Evolutionary conservation across 805 yeast genomes (phyloP), one percentile per base, ranked within the genome.

Genomic region (Scheffersomyces amazonensis): DNA sequence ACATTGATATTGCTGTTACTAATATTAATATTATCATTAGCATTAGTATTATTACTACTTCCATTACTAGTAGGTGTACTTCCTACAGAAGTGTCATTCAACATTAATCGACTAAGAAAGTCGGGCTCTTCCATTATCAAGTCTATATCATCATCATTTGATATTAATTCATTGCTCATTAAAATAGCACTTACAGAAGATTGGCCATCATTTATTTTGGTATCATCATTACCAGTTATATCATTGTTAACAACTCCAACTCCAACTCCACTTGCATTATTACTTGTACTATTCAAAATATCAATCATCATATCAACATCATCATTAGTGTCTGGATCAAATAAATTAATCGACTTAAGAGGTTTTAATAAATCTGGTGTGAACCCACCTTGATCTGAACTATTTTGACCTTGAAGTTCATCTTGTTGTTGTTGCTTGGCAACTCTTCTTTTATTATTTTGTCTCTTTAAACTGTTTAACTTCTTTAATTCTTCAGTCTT

Each of bases 311-410:
- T 32, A 37, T 38, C 39, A 13, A 35, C 34, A 23, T 42, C 44
- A 35, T 40, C 41, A 22, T 17, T 25, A n/a, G 7, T 27, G 15
- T 27, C 30, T 9, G 43, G 36, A 13, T 40, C 43, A 27, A 43
- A 40, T 17, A 36, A 29, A 30, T 28, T 40, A 12, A 45, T 30
- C 6, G 40, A 32, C 27, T 42, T 40, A 9, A 43, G 32, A n/a
- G 47, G 47, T 27, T 36, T 34, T 24, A 46, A 30, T 22, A 48
- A 43, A n/a, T 33, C 39, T 6, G 52, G 52, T 4, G 47, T 42
- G 24, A 41, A 31, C 23, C 9, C 24, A 16, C 15, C 9, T 21
- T n/a, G 16, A 16, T 16, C n/a, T 12, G 13, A 9, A 34, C 17
- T 36, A 31, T 23, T 16, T 24, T 13, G 16, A 10, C 9, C 13